phyloP scores from a whole-genome alignment of 106 monocot species.

The Acanthochlamys bracteata region DNA sequence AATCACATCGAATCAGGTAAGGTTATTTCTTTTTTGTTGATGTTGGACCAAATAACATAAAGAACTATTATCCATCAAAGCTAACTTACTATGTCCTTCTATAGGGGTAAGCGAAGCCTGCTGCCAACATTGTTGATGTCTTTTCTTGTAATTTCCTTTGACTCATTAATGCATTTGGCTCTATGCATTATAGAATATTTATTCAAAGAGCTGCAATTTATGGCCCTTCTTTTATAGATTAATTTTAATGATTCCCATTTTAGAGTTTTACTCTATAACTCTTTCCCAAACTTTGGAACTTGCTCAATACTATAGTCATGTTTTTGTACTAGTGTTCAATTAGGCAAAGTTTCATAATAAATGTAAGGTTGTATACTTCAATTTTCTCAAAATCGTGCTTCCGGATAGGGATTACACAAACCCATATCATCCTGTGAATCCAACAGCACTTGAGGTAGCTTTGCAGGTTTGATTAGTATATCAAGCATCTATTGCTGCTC shows the following conservation, averaged over 20 bases:
- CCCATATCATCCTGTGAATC: conserved; percentile 86
- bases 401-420: conserved; percentile 72
- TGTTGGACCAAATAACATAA: neutral
- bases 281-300: too few species aligned
- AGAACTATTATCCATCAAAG: neutral
- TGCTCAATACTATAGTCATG: too few species aligned
- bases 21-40: neutral
- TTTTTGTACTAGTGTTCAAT: too few species aligned
- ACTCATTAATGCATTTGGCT: conserved; percentile 20
- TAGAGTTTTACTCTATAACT: neutral
- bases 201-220: neutral
- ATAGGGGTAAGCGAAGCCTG: conserved; percentile 35
- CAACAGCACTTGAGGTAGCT: conserved; percentile 71
- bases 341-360: too few species aligned
- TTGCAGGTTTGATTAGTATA: conserved; percentile 39
- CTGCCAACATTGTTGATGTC: conserved; percentile 31
- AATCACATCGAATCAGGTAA: conserved; percentile 49
- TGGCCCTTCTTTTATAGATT: neutral
- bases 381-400: neutral
- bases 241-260: neutral
- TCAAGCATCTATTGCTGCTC: neutral
- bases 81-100: conserved; percentile 16
- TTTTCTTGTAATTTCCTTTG: conserved; percentile 31
- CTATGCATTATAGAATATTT: neutral
- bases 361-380: too few species aligned